Base-by-base conservation (phyloP, 225 moss, liverwort and hornwort genomes). In the Physcomitrellopsis africana region DNA sequence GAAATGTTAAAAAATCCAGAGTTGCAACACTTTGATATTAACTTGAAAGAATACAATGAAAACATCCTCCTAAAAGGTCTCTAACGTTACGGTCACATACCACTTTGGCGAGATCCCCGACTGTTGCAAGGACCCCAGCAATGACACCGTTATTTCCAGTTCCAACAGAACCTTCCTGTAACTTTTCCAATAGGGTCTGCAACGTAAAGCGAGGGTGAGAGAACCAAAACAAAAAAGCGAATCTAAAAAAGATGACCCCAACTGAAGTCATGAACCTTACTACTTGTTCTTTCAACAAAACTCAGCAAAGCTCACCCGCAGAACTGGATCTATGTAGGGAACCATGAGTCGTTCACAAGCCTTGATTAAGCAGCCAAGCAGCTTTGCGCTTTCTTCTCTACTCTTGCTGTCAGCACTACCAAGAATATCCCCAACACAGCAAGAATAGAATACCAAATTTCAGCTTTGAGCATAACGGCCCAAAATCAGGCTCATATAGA, bases 351-450 rank as follows among this genome's bases (percentile, higher is more conserved):
- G 86, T 70, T 99, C 95, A 80, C 95, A 99, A 7, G 99, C 89
- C 55, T 93, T 93, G 69, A 99, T 99, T 74, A 99, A 84, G 85
- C 90, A 93, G 54, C 99, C 99, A 72, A 99, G 77, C 60, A 95
- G 86, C 85, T 92, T 99, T 56, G 99, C 99, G 83, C 99, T 99
- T 70, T 99, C 95, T 82, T 99, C 99, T 69, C 95, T 90, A 74
- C 84, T 93, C 86, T 95, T 99, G 83, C 87, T 95, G 83, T 99
- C 99, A 68, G 89, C 82, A 84, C 99, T 99, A 89, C 65, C 67
- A 80, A 72, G 61, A 23, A 23, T 57, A 49, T 15, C n/a, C 71
- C 70, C 63, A 57, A 56, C 19, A 77, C 42, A n/a, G 59, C n/a
- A 75, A 26, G 22, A 47, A 71, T 27, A 65, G 16, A 23, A 71